phyloP scores from a whole-genome alignment of 2,329 filamentous ascomycete species.

The Trichophyton schoenleinii region DNA sequence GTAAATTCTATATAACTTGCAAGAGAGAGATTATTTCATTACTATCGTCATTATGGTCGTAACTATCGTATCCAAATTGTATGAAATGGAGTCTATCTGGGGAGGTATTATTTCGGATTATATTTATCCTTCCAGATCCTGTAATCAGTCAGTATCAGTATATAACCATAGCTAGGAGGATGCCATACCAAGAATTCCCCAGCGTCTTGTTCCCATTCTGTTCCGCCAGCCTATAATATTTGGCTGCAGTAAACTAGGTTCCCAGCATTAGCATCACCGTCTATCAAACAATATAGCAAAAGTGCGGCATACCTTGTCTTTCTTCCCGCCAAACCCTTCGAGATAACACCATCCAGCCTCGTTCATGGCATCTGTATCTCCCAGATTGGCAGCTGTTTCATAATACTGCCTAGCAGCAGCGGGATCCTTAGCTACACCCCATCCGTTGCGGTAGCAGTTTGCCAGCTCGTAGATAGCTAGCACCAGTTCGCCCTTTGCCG shows the following conservation, averaged over 20 bases:
- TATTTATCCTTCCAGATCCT: constrained; percentile 99
- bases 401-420: constrained; percentile 84
- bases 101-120: constrained; percentile 35
- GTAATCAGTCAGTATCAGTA: background rate
- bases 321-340: constrained; percentile 92
- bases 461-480: constrained; percentile 87
- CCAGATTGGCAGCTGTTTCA: constrained; percentile 90
- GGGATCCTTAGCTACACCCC: constrained; percentile 79
- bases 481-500: constrained; percentile 89
- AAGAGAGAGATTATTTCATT: background rate
- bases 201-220: constrained; percentile 77
- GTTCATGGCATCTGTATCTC: constrained; percentile 96
- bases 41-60: background rate
- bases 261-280: constrained; percentile 11
- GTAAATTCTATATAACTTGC: background rate
- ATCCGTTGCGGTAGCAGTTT: constrained; percentile 72
- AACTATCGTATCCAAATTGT: background rate
- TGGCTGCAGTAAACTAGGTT: constrained; percentile 44
- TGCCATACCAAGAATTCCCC: constrained; percentile 76
- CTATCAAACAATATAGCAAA: background rate
- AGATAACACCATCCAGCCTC: constrained; percentile 92
- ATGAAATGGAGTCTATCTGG: background rate
- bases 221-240: constrained; percentile 81
- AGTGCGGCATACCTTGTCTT: constrained; percentile 73
- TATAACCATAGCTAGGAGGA: background rate